Conservation (phyloP, 2,329 filamentous ascomycete genomes). For the Colletotrichum siamense region DNA sequence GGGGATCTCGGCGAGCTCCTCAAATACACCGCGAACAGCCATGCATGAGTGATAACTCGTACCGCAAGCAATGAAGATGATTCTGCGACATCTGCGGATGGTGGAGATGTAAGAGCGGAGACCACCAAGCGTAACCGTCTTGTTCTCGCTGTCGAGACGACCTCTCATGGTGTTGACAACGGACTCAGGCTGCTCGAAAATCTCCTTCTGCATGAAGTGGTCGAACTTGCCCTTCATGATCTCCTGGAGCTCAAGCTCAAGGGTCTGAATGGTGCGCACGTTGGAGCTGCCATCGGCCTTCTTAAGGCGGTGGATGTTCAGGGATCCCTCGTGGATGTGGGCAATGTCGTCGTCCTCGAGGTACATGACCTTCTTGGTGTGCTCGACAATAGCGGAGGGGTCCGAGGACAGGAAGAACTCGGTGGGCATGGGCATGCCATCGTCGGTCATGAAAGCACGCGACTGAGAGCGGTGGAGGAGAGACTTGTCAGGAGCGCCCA, state of each 20-base stretch:
- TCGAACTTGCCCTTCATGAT: conserved; percentile 99
- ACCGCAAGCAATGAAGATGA: conserved; percentile 99
- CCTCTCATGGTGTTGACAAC: conserved; percentile 99
- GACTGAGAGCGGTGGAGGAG: conserved; percentile 98
- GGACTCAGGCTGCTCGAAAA: conserved; percentile 99
- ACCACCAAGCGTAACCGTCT: conserved; percentile 93
- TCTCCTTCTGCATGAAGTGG: conserved; percentile 99
- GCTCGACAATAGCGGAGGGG: conserved; percentile 97
- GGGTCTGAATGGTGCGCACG: conserved; percentile 96
- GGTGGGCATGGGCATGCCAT: conserved; percentile 95
- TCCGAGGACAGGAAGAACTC: conserved; percentile 99
- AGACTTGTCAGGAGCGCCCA: conserved; percentile 95
- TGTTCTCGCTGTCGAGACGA: conserved; percentile 91
- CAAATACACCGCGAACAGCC: conserved; percentile 97
- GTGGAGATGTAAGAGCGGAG: conserved; percentile 95
- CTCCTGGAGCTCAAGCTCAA: conserved; percentile 98
- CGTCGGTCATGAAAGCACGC: conserved; percentile 97
- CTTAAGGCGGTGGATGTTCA: conserved; percentile 98
- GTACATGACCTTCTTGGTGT: conserved; percentile 99
- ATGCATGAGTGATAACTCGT: conserved; percentile 99
- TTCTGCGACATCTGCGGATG: conserved; percentile 93
- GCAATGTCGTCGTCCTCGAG: conserved; percentile 99
- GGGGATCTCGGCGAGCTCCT: conserved; percentile 97
- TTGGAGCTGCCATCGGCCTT: conserved; percentile 98
- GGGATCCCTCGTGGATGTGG: conserved; percentile 97